Percentiles rank a stretch among this genome's conserved stretches.
Conservation (phyloP, 139 green algal species). For the Tetraselmis striata region DNA sequence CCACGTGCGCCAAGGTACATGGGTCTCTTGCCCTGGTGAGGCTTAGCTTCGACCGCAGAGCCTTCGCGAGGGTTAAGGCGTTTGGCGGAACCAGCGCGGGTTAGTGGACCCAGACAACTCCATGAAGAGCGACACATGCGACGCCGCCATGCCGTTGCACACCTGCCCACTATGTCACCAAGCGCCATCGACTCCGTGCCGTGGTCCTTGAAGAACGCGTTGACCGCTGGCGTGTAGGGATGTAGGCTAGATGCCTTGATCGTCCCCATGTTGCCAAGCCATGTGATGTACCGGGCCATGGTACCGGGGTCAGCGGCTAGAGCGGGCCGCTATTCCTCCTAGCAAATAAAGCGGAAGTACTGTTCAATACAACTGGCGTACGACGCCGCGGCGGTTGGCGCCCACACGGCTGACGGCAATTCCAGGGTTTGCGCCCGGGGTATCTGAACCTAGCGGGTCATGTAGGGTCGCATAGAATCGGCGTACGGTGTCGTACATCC, state of each 20-base stretch:
- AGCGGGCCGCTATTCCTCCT: neutral
- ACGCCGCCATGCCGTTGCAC: too few relatives aligned
- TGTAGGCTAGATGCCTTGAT: neutral
- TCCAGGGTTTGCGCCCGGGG: neutral
- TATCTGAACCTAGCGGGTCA: neutral
- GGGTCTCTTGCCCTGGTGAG: too few relatives aligned
- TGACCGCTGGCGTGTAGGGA: neutral
- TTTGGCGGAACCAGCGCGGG: too few relatives aligned
- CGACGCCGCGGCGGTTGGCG: neutral
- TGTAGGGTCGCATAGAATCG: neutral
- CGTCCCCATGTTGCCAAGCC: neutral
- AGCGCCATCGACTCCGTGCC: neutral
- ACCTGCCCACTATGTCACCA: neutral
- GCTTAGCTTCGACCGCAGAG: too few relatives aligned
- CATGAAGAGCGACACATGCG: too few relatives aligned
- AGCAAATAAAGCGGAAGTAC: neutral
- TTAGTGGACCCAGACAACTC: too few relatives aligned
- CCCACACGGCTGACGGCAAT: neutral
- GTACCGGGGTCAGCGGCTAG: neutral
- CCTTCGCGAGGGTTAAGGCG: too few relatives aligned
- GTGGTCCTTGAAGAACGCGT: neutral
- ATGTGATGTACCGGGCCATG: neutral
- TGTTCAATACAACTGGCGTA: neutral
- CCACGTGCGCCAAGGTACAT: too few relatives aligned
- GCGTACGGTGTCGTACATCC: neutral